These are phyloP conservation scores for Aspergillus cavernicola DNA, from an alignment of 495 filamentous ascomycete species.

Conservation along the genomic window DNA sequence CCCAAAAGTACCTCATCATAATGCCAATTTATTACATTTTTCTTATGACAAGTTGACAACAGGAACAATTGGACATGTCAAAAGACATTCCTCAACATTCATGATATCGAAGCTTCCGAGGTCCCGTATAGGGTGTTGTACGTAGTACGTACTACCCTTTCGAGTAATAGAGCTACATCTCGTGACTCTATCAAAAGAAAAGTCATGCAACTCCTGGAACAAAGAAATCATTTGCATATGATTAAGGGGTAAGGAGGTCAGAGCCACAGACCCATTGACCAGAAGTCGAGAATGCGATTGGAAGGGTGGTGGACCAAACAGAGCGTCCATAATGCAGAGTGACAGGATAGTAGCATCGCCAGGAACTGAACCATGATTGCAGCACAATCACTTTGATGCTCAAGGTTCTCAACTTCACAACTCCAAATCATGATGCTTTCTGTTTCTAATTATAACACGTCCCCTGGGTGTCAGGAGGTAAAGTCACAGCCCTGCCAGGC, in stretches of 20 bases:
- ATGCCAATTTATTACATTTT: background rate
- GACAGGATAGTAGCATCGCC: slow-evolving; percentile 2
- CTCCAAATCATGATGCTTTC: background rate
- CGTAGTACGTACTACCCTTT: no score
- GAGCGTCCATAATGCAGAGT: background rate
- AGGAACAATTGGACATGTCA: background rate
- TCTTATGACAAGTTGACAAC: background rate
- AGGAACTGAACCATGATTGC: background rate
- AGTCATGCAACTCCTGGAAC: slow-evolving; percentile 2
- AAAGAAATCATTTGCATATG: slow-evolving; percentile 1
- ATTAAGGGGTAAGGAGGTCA: background rate
- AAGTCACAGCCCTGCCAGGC: slow-evolving; percentile 24
- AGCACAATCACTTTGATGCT: background rate
- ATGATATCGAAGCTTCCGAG: no score
- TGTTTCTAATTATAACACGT: slow-evolving; percentile 21
- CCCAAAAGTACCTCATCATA: background rate
- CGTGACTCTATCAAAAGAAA: background rate
- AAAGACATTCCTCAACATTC: no score
- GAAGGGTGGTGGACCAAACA: no score
- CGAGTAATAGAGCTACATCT: no score
- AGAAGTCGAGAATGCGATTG: no score
- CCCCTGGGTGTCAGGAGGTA: slow-evolving; percentile 52
- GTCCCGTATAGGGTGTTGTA: no score
- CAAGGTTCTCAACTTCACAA: background rate
- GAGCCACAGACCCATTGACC: background rate